These are phyloP conservation scores for Talaromyces sp. DNA, from an alignment of 2,329 filamentous ascomycete species.

Conservation along the genomic window DNA sequence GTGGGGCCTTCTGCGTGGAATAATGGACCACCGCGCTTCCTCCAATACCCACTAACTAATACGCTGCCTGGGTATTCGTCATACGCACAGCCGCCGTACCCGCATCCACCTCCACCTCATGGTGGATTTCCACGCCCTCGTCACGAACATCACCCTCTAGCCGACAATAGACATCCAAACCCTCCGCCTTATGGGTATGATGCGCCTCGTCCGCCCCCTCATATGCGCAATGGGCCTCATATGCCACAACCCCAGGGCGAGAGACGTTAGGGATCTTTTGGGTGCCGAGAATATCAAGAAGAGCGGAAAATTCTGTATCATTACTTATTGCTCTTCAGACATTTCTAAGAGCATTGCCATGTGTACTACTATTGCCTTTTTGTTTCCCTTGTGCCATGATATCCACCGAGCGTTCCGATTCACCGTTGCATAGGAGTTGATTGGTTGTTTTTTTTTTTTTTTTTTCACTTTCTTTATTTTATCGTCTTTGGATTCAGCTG, in stretches of 20 bases:
- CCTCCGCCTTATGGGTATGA: constrained; percentile 5
- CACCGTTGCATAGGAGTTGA: constrained; percentile 1
- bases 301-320: background rate
- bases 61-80: background rate
- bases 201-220: background rate
- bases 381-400: background rate
- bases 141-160: background rate
- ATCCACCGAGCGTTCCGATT: background rate
- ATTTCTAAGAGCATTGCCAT: background rate
- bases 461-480: background rate
- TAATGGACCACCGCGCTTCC: background rate
- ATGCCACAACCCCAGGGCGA: constrained; percentile 1
- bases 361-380: background rate
- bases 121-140: background rate
- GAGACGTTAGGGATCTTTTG: background rate
- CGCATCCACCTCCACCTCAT: background rate
- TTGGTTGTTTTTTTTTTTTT: background rate
- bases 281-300: background rate
- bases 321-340: background rate
- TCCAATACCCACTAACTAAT: background rate
- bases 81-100: background rate
- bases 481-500: background rate
- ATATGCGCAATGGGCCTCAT: constrained; percentile 1
- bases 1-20: background rate
- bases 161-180: background rate